Percentiles rank a stretch among this genome's conserved stretches.
Conservation (phyloP, 441 rosid species). For the Macaranga tanarius region DNA sequence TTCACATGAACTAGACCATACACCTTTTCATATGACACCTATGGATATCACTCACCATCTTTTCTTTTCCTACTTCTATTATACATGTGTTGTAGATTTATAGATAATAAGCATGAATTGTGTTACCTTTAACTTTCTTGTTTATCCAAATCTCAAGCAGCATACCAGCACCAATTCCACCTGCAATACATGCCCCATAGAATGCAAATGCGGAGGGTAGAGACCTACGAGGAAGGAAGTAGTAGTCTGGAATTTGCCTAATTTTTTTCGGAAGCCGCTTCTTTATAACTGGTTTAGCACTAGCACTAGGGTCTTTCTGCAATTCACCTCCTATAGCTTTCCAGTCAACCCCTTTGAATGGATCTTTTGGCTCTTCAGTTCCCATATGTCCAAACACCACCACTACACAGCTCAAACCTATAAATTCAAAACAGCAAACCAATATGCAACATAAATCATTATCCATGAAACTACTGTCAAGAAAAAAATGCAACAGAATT, state of each 20-base stretch:
- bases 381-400: slow-evolving; percentile 37
- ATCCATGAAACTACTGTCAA: not conserved
- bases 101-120: not conserved
- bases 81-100: not conserved
- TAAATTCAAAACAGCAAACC: not conserved
- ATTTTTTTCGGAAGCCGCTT: slow-evolving; percentile 73
- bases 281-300: slow-evolving; percentile 48
- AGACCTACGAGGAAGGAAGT: slow-evolving; percentile 72
- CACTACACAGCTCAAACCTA: slow-evolving; percentile 12
- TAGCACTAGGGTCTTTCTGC: slow-evolving; percentile 62
- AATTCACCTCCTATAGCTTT: slow-evolving; percentile 57
- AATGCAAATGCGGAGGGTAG: slow-evolving; percentile 51
- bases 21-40: not conserved
- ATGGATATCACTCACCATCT: not conserved
- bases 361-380: slow-evolving; percentile 64
- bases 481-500: no score
- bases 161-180: slow-evolving; percentile 91
- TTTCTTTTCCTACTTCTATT: not conserved
- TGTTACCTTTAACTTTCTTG: slow-evolving; percentile 68
- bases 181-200: slow-evolving; percentile 70
- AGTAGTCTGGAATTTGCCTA: slow-evolving; percentile 75
- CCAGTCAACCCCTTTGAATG: slow-evolving; percentile 85
- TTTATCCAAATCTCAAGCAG: slow-evolving; percentile 74
- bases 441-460: not conserved
- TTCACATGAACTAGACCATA: no score